Evolutionary conservation across 2,329 filamentous ascomycete species (phyloP).

Genomic region (Aspergillus sp.): DNA sequence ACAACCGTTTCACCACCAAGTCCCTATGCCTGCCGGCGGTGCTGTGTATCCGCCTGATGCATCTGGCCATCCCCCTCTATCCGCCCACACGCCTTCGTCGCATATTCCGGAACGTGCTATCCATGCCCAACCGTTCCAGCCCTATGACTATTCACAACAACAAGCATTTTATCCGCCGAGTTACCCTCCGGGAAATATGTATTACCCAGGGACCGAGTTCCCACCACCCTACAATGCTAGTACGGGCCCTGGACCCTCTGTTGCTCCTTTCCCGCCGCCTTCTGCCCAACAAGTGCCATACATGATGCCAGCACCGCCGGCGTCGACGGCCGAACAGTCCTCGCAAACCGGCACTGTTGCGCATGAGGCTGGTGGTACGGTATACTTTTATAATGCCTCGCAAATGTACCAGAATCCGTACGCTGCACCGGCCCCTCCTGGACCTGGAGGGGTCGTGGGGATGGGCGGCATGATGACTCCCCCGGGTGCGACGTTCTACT

Average conservation of each 20-base stretch:
- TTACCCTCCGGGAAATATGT: conserved; percentile 54
- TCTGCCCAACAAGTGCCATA: conserved; percentile 41
- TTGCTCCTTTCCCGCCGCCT: conserved; percentile 48
- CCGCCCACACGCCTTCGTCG: conserved; percentile 67
- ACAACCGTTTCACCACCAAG: conserved; percentile 88
- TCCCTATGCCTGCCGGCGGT: conserved; percentile 59
- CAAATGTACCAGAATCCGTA: conserved; percentile 49
- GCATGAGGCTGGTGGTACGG: conserved; percentile 90
- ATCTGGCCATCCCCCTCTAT: conserved; percentile 61
- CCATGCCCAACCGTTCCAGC: conserved; percentile 83
- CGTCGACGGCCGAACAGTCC: conserved; percentile 24
- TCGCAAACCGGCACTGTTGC: conserved; percentile 55
- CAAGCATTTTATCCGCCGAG: conserved; percentile 53
- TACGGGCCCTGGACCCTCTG: conserved; percentile 40
- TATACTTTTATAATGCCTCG: conserved; percentile 85
- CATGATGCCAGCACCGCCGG: conserved; percentile 20
- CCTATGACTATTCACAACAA: conserved; percentile 54
- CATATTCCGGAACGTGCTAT: conserved; percentile 90
- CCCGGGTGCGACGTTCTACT: conserved; percentile 46
- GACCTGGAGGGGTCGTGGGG: conserved; percentile 50
- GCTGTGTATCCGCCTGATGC: conserved; percentile 47
- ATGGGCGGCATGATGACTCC: conserved; percentile 75
- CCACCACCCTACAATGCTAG: conserved; percentile 38
- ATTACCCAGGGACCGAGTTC: conserved; percentile 50
- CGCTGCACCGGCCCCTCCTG: conserved; percentile 28